Percentiles rank a stretch among this genome's conserved stretches.
These are phyloP conservation scores for Sporisorium reilianum DNA, from an alignment of 1,284 basidiomycete genomes.

Conservation along the genomic window DNA sequence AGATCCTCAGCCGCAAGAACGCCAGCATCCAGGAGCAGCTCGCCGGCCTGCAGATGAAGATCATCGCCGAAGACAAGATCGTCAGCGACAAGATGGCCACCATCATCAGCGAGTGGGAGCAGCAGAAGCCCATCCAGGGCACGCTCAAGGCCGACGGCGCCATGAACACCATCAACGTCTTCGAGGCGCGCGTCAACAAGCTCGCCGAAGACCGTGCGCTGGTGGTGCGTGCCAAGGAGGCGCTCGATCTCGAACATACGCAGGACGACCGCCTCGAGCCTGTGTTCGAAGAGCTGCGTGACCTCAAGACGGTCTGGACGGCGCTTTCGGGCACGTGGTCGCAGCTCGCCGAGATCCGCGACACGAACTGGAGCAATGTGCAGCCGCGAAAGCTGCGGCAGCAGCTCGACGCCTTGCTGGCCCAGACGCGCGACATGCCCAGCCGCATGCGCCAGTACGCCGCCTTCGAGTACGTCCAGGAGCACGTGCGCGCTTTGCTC, in stretches of 20 bases:
- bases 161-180: conserved; percentile 92
- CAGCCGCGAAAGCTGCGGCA: conserved; percentile 92
- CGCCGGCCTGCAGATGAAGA: conserved; percentile 95
- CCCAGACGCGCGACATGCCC: conserved; percentile 97
- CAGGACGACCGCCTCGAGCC: conserved; percentile 91
- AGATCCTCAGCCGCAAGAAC: conserved; percentile 97
- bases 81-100: conserved; percentile 78
- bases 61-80: conserved; percentile 98
- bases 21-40: conserved; percentile 98
- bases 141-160: conserved; percentile 94
- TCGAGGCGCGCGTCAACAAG: conserved; percentile 87
- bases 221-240: conserved; percentile 94
- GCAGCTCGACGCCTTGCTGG: conserved; percentile 87
- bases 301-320: conserved; percentile 98
- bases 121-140: conserved; percentile 93
- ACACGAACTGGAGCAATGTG: conserved; percentile 86
- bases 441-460: conserved; percentile 99
- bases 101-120: conserved; percentile 92
- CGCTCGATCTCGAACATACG: conserved; percentile 89
- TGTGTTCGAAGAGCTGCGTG: conserved; percentile 92
- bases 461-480: conserved; percentile 98
- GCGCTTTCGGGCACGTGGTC: conserved; percentile 97
- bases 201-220: conserved; percentile 94
- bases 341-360: conserved; percentile 88
- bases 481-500: conserved; percentile 83